Base-by-base conservation (phyloP, 768 basidiomycete species). In the Mycena galopus region DNA sequence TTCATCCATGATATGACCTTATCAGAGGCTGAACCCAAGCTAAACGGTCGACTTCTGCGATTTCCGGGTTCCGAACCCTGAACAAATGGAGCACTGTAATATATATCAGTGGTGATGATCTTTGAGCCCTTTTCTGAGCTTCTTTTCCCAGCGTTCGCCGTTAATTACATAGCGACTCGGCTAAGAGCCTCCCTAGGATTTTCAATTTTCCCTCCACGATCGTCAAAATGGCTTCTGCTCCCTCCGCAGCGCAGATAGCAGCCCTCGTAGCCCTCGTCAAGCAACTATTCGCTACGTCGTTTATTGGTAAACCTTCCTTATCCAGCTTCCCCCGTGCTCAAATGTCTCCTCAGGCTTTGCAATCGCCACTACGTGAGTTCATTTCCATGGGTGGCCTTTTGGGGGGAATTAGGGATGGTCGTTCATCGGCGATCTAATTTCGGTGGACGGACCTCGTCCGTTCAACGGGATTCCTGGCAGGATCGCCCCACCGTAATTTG, bases 181-280 rank as follows among this genome's bases (percentile, higher is more conserved):
- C n/a, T n/a, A n/a, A n/a, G n/a, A n/a, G n/a, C n/a, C 55, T 37
- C 56, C 35, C n/a, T 4, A 56, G 30, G 6, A 23, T 29, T 57
- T 23, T 7, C 19, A 10, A n/a, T 8, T 35, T 30, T 33, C n/a
- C 53, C 27, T 69, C 58, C 25, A 25, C 44, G n/a, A 32, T 23
- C 25, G n/a, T 23, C 21, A 39, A 42, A 61, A 73, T 73, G 72
- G 72, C 67, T 19, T 14, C 63, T 16, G 44, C 55, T 9, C 56
- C 63, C n/a, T 60, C 72, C 55, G 47, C 67, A 23, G 72, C 57
- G 55, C 61, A 72, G 55, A 27, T 64, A 47, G 72, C 67, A 29
- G 58, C 37, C 21, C 55, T 73, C 11, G 62, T 73, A 10, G 66
- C 42, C 23, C 29, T 64, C 21, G 56, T 73, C 19, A 73, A 73